Percentiles rank a stretch among this genome's conserved stretches.
These are phyloP conservation scores for Cyberlindnera mississippiensis DNA, from an alignment of 805 yeast genomes.

Conservation along the genomic window DNA sequence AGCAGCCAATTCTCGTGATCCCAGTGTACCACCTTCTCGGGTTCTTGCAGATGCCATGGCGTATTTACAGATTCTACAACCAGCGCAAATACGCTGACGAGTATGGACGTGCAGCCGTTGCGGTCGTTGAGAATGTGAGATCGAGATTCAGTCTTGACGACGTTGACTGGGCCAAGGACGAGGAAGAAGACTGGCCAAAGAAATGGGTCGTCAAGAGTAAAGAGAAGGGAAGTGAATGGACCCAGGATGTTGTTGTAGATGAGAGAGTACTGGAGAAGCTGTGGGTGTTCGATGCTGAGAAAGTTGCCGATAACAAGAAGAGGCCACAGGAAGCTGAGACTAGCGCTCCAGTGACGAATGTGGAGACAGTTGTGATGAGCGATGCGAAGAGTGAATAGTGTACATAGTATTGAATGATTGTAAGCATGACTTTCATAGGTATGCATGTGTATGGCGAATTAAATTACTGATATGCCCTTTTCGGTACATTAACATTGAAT, in stretches of 20 bases:
- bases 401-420: too few relatives aligned
- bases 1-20: constrained; percentile 74
- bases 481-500: too few relatives aligned
- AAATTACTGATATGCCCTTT: too few relatives aligned
- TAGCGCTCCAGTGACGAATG: neutral
- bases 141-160: constrained; percentile 50
- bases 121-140: constrained; percentile 40
- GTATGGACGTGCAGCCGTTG: constrained; percentile 50
- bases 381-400: too few relatives aligned
- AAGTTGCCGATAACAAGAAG: constrained; percentile 6
- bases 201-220: constrained; percentile 78
- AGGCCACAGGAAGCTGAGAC: neutral
- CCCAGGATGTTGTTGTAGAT: constrained; percentile 67
- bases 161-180: constrained; percentile 42
- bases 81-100: constrained; percentile 68
- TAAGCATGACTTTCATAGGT: too few relatives aligned
- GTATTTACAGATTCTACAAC: constrained; percentile 76
- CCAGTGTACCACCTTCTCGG: constrained; percentile 80
- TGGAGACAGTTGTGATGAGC: too few relatives aligned
- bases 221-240: constrained; percentile 83
- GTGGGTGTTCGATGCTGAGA: constrained; percentile 38
- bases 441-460: too few relatives aligned
- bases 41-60: constrained; percentile 66
- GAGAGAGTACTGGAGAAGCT: constrained; percentile 55
- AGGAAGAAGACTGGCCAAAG: constrained; percentile 84